A percentile compares a stretch with the other conserved stretches of the same genome.
Conservation (phyloP, 2,329 filamentous ascomycete species). For the Blastomyces silverae region DNA sequence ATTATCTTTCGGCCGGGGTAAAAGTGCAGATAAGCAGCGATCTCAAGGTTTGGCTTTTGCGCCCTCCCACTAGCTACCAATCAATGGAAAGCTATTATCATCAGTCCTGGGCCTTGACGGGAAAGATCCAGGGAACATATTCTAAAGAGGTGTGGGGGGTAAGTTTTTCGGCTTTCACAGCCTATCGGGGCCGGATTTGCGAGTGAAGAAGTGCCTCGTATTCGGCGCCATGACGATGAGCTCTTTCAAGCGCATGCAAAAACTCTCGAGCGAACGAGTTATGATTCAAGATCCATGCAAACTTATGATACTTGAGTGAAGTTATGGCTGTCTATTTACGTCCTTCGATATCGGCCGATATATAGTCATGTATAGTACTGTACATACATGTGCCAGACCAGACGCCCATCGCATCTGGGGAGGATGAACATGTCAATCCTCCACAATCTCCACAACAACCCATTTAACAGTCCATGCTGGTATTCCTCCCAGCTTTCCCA, state of each 20-base stretch:
- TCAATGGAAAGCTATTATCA: not conserved
- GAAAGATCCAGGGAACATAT: not conserved
- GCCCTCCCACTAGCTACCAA: not conserved
- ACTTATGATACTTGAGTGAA: no score
- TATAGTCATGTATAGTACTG: no score
- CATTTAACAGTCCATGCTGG: constrained; percentile 34
- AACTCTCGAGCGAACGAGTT: no score
- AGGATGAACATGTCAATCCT: not conserved
- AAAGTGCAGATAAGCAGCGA: not conserved
- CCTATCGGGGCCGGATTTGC: constrained; percentile 1
- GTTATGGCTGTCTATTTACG: no score
- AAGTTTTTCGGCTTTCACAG: not conserved
- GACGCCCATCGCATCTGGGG: not conserved
- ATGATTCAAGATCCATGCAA: no score
- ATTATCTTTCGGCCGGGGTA: not conserved
- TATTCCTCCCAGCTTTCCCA: constrained; percentile 41
- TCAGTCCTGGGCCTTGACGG: no score
- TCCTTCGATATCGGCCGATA: no score
- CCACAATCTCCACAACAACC: constrained; percentile 32
- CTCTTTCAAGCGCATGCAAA: not conserved
- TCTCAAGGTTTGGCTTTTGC: not conserved
- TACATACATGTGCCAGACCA: not conserved
- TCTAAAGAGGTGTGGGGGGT: not conserved
- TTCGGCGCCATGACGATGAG: not conserved
- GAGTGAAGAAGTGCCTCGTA: not conserved